phyloP scores from a whole-genome alignment of 805 yeast genomes.

The Tetrapisispora taiwanensis region DNA sequence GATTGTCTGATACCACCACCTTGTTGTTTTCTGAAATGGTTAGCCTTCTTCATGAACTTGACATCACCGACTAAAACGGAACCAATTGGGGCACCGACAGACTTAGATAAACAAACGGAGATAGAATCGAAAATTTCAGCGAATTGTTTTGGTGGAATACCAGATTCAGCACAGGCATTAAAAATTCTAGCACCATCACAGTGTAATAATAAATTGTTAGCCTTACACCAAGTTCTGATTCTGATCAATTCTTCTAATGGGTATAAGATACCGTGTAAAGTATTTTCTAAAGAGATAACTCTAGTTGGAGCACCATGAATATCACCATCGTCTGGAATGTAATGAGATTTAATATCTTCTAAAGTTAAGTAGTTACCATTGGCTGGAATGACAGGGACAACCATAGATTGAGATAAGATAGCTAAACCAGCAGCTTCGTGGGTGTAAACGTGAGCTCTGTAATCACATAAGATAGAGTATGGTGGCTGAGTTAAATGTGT shows the following conservation, averaged over 20 bases:
- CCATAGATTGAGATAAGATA: conserved; percentile 85
- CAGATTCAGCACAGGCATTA: conserved; percentile 70
- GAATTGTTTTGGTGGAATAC: conserved; percentile 56
- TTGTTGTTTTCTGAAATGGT: conserved; percentile 80
- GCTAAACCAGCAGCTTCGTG: conserved; percentile 92
- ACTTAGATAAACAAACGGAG: conserved; percentile 79
- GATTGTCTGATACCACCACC: conserved; percentile 93
- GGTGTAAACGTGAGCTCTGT: conserved; percentile 71
- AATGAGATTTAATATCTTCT: conserved; percentile 61
- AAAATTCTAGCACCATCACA: conserved; percentile 94
- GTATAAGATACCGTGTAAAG: conserved; percentile 70
- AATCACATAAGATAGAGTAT: conserved; percentile 74
- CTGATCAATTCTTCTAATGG: conserved; percentile 70
- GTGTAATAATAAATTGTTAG: conserved; percentile 52
- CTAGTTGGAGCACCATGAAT: conserved; percentile 84
- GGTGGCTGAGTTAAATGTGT: conserved; percentile 65
- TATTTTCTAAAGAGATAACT: conserved; percentile 77
- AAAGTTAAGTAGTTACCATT: conserved; percentile 71
- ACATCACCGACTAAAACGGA: conserved; percentile 67
- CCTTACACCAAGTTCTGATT: conserved; percentile 61
- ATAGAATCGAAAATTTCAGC: conserved; percentile 79
- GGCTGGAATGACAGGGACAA: conserved; percentile 65
- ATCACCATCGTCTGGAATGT: conserved; percentile 65
- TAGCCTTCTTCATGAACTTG: conserved; percentile 54
- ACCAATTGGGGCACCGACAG: conserved; percentile 91